phyloP scores from a whole-genome alignment of 306 rosid genomes.

The Quercus aquifolioides region DNA sequence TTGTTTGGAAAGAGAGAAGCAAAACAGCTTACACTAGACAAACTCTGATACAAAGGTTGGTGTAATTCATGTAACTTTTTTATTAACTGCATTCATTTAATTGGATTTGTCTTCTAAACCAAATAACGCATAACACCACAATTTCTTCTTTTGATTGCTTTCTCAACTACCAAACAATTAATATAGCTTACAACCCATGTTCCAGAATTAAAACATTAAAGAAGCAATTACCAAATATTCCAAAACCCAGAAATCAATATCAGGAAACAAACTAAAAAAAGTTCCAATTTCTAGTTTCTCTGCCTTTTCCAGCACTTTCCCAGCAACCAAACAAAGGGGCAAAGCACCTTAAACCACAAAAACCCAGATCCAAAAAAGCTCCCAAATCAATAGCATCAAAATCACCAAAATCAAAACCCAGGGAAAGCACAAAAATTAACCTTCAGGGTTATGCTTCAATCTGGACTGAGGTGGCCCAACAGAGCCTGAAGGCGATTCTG shows the following conservation, averaged over 20 bases:
- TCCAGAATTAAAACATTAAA: background rate
- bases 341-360: conserved; percentile 17
- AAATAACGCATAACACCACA: conserved; percentile 1
- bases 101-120: background rate
- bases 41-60: background rate
- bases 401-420: conserved; percentile 15
- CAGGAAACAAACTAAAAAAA: background rate
- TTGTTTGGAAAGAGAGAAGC: background rate
- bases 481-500: conserved; percentile 69
- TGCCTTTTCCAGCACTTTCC: conserved; percentile 1
- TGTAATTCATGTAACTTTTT: background rate
- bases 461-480: conserved; percentile 82
- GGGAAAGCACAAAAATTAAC: conserved; percentile 36
- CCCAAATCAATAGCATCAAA: conserved; percentile 14
- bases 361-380: conserved; percentile 33
- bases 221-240: background rate
- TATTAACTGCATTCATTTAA: background rate
- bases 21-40: background rate
- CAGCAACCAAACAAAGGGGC: conserved; percentile 23
- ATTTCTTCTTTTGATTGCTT: conserved; percentile 6
- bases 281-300: background rate
- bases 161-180: conserved; percentile 6
- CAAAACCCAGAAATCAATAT: background rate
- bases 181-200: background rate
- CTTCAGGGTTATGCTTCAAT: conserved; percentile 70